Evolutionary conservation across 371 early-diverging fungal genomes (phyloP).

Genomic region (Paraphysoderma sedebokerense): DNA sequence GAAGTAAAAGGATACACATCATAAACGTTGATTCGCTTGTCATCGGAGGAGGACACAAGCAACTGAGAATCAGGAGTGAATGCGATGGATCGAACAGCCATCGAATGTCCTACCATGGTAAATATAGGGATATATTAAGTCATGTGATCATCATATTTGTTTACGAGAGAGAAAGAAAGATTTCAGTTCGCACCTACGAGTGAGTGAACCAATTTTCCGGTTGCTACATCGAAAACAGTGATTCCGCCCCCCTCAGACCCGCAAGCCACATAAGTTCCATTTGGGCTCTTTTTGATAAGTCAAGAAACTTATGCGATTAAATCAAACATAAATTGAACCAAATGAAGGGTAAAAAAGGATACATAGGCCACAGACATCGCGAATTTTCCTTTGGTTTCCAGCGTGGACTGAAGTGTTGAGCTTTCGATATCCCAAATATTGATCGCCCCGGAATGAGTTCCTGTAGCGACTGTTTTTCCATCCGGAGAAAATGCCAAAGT

Average conservation of each 20-base stretch:
- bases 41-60: constrained; percentile 58
- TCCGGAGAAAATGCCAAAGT: constrained; percentile 52
- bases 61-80: constrained; percentile 55
- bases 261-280: constrained; percentile 53
- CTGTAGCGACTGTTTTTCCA: constrained; percentile 46
- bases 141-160: no score
- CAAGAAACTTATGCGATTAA: constrained; percentile 3
- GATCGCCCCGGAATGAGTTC: constrained; percentile 53
- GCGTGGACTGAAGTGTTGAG: constrained; percentile 33
- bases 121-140: neutral
- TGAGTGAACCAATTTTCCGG: constrained; percentile 43
- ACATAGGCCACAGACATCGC: constrained; percentile 59
- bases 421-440: constrained; percentile 45
- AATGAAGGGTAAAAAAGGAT: no score
- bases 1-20: no score
- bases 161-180: neutral
- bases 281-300: constrained; percentile 35
- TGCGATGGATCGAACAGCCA: constrained; percentile 47
- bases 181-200: constrained; percentile 24
- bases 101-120: constrained; percentile 30
- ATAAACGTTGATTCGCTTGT: constrained; percentile 60
- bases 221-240: constrained; percentile 49
- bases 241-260: constrained; percentile 61
- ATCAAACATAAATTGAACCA: no score
- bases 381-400: constrained; percentile 55